Conservation (phyloP, 495 filamentous ascomycete genomes). For the Xylaria sp. region DNA sequence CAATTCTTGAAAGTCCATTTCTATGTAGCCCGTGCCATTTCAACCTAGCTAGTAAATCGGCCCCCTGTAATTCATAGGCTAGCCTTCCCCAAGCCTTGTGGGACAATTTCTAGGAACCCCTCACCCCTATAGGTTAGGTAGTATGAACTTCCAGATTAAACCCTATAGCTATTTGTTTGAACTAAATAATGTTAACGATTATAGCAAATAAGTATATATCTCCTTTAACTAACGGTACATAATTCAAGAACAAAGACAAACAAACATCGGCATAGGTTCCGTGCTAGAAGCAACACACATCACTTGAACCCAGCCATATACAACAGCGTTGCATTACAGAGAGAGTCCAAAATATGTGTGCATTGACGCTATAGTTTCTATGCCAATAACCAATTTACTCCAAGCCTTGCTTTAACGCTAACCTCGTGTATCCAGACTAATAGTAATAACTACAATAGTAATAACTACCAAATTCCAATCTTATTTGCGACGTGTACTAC, state of each 20-base stretch:
- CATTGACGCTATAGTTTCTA: slow-evolving; percentile 6
- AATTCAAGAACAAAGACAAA: neutral
- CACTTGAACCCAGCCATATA: neutral
- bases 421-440: slow-evolving; percentile 17
- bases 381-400: slow-evolving; percentile 4
- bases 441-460: neutral
- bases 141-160: too few species aligned
- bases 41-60: too few species aligned
- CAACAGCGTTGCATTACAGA: neutral
- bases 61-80: too few species aligned
- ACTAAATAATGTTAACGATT: neutral
- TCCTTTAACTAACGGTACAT: neutral
- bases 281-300: neutral
- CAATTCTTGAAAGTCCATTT: too few species aligned
- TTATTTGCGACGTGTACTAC: slow-evolving; percentile 4
- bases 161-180: neutral
- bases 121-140: too few species aligned
- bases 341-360: neutral
- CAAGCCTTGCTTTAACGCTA: slow-evolving; percentile 18
- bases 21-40: too few species aligned
- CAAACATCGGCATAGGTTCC: neutral
- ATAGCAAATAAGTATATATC: neutral
- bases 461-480: slow-evolving; percentile 10
- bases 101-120: too few species aligned
- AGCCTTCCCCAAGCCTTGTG: too few species aligned